phyloP scores from a whole-genome alignment of 768 basidiomycete species.

The Tricholoma matsutake region DNA sequence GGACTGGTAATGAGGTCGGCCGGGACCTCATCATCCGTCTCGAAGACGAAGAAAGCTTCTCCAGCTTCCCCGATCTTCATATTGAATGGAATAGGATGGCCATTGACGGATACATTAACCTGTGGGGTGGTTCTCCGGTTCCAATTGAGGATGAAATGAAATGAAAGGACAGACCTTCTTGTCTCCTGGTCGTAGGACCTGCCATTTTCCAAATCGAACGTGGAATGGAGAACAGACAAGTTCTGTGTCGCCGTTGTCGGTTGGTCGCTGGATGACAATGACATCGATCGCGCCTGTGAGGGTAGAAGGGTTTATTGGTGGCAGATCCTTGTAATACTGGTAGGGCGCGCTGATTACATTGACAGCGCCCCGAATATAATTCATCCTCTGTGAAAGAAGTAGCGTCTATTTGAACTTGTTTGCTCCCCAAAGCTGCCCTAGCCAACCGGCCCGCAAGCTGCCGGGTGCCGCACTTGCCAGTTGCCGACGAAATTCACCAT shows the following conservation, averaged over 20 bases:
- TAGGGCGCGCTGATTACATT: conserved; percentile 83
- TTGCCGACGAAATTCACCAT: no score
- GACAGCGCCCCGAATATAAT: conserved; percentile 85
- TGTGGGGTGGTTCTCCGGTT: conserved; percentile 24
- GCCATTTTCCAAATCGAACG: conserved; percentile 96
- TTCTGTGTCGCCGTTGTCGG: conserved; percentile 58
- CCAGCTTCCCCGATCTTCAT: conserved; percentile 99
- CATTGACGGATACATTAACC: conserved; percentile 91
- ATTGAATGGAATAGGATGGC: conserved; percentile 78
- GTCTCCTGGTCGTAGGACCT: conserved; percentile 89
- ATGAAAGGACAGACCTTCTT: conserved; percentile 61
- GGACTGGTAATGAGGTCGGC: conserved; percentile 93
- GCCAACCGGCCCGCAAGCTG: no score
- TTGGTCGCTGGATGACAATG: conserved; percentile 82
- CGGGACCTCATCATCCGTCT: conserved; percentile 93
- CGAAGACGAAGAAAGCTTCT: conserved; percentile 98
- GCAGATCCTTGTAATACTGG: conserved; percentile 85
- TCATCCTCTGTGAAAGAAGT: conserved; percentile 48
- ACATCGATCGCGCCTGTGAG: conserved; percentile 99
- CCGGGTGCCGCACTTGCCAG: no score
- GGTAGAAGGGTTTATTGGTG: conserved; percentile 89
- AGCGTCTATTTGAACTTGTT: background rate
- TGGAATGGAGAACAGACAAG: conserved; percentile 95
- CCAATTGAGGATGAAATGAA: background rate
- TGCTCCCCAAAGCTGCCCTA: no score